Evolutionary conservation across 2,329 filamentous ascomycete species (phyloP).

Genomic region (Kalaharituber pfeilii): DNA sequence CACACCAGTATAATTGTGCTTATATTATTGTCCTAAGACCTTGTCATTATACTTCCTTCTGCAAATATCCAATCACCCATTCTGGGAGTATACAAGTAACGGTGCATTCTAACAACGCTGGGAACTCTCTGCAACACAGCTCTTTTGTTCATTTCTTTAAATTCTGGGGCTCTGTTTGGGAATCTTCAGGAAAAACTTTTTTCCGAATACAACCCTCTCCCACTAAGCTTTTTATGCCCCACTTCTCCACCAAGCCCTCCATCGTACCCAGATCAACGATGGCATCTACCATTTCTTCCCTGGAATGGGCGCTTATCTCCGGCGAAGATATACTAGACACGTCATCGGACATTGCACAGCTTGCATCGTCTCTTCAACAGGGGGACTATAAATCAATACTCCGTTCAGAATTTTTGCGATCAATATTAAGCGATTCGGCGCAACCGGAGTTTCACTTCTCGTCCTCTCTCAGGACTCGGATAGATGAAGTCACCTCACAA

Average conservation of each 20-base stretch:
- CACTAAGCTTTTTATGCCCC: neutral
- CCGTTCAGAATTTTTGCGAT: neutral
- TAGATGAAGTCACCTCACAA: neutral
- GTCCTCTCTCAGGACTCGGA: conserved; percentile 5
- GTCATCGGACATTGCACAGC: neutral
- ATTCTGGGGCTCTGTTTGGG: too few relatives aligned
- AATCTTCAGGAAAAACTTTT: too few relatives aligned
- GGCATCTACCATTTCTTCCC: neutral
- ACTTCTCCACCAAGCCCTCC: neutral
- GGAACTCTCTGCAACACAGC: too few relatives aligned
- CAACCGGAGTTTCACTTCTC: conserved; percentile 7
- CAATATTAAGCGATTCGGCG: conserved; percentile 2
- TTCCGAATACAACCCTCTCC: too few relatives aligned
- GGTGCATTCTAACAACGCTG: too few relatives aligned
- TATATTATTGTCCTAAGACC: too few relatives aligned
- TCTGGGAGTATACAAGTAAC: too few relatives aligned
- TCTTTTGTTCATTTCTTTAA: too few relatives aligned
- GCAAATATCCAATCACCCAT: too few relatives aligned
- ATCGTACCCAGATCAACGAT: too few relatives aligned
- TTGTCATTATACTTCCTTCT: too few relatives aligned
- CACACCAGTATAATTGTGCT: too few relatives aligned
- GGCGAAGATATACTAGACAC: neutral
- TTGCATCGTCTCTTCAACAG: neutral
- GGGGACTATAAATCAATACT: neutral
- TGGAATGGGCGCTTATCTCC: neutral